Conservation (phyloP, 1,139 yeast species). For the Geotrichum restrictum region DNA sequence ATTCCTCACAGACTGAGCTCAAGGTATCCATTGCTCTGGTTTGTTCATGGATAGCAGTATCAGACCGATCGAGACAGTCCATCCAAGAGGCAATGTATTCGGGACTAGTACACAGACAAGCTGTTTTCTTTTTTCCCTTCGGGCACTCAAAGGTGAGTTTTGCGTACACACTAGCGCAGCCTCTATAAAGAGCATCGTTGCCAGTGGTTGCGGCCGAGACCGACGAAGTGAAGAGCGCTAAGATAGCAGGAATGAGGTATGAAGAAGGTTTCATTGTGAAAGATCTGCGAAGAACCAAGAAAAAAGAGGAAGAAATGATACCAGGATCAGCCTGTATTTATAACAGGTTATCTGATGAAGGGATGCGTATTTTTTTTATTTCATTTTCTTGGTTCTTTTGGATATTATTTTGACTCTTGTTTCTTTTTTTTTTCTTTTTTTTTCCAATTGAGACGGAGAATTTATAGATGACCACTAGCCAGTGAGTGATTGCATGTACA, state of each 20-base stretch:
- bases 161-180: neutral
- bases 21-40: slow-evolving; percentile 4
- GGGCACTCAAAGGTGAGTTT: slow-evolving; percentile 12
- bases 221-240: neutral
- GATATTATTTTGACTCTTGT: neutral
- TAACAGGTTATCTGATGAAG: no score
- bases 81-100: slow-evolving; percentile 16
- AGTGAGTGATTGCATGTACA: no score
- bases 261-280: neutral
- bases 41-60: neutral
- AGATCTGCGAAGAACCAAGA: neutral
- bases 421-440: neutral
- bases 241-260: neutral
- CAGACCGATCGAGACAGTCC: slow-evolving; percentile 10
- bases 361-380: neutral
- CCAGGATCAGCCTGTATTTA: neutral
- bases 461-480: neutral
- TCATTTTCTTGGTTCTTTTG: neutral
- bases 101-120: slow-evolving; percentile 9
- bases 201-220: neutral
- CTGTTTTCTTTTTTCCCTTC: neutral
- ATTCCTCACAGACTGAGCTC: neutral
- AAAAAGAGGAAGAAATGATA: neutral
- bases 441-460: no score
- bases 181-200: slow-evolving; percentile 8